Conservation (phyloP, 768 basidiomycete species). For the Tylopilus balloui region DNA sequence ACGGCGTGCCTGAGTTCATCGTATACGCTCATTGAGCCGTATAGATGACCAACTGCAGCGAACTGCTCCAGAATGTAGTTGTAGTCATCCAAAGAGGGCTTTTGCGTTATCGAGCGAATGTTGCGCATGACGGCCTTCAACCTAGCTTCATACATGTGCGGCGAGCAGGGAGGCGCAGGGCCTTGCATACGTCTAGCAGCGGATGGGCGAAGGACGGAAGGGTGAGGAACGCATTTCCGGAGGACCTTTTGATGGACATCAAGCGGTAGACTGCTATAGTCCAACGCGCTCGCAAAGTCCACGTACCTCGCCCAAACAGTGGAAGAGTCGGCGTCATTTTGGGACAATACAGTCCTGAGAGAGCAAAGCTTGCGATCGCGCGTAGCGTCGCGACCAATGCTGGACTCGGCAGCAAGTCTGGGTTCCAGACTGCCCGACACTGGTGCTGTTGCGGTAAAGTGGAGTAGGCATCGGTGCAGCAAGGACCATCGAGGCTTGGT, state of each 20-base stretch:
- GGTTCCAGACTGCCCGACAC: constrained; percentile 2
- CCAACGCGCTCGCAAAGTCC: constrained; percentile 48
- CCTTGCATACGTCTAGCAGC: constrained; percentile 40
- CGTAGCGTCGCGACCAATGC: constrained; percentile 5
- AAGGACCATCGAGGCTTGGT: constrained; percentile 7
- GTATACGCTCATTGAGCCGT: constrained; percentile 57
- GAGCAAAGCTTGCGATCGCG: constrained; percentile 26
- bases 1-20: constrained; percentile 45
- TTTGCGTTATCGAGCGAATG: constrained; percentile 50
- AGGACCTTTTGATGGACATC: constrained; percentile 67
- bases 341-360: constrained; percentile 30
- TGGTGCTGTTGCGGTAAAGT: constrained; percentile 12
- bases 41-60: constrained; percentile 67
- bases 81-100: constrained; percentile 57
- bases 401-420: constrained; percentile 2
- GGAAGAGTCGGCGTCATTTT: constrained; percentile 36
- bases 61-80: constrained; percentile 73
- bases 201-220: constrained; percentile 41
- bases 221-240: constrained; percentile 55
- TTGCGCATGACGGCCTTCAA: constrained; percentile 65
- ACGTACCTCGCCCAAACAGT: constrained; percentile 65
- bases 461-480: constrained; percentile 4
- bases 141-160: constrained; percentile 61
- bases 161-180: constrained; percentile 33
- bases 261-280: constrained; percentile 50